A percentile compares a stretch with the other conserved stretches of the same genome.
Conservation (phyloP, 2,329 filamentous ascomycete genomes). For the Alternaria sp. region DNA sequence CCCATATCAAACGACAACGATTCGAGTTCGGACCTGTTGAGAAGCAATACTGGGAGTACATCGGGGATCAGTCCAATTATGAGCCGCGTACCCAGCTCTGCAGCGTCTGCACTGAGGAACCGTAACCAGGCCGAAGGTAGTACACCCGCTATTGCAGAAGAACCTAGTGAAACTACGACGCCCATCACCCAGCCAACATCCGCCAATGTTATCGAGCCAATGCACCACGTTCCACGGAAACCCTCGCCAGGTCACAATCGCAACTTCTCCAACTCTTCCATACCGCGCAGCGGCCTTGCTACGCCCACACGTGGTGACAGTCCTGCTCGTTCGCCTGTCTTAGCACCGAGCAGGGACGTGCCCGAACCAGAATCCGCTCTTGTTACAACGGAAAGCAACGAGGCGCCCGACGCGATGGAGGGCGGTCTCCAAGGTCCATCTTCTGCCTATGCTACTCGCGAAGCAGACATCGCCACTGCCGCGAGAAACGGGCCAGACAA, state of each 20-base stretch:
- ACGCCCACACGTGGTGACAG: conserved; percentile 68
- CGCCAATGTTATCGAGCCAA: conserved; percentile 37
- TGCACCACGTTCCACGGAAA: conserved; percentile 45
- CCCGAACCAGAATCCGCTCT: conserved; percentile 60
- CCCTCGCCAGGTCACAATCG: conserved; percentile 52
- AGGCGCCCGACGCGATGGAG: conserved; percentile 37
- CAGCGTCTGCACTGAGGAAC: conserved; percentile 47
- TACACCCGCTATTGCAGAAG: conserved; percentile 66
- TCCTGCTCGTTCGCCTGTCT: conserved; percentile 66
- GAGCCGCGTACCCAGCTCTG: conserved; percentile 61
- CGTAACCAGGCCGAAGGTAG: conserved; percentile 52
- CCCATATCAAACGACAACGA: conserved; percentile 58
- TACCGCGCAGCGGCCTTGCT: conserved; percentile 63
- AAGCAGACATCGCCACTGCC: conserved; percentile 49
- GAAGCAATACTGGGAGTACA: conserved; percentile 71
- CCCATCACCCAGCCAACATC: conserved; percentile 48
- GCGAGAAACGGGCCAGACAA: conserved; percentile 34
- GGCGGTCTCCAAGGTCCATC: conserved; percentile 37
- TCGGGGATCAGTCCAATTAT: conserved; percentile 73
- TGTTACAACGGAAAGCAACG: conserved; percentile 54
- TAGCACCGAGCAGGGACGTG: conserved; percentile 57
- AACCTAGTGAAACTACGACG: conserved; percentile 53
- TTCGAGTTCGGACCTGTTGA: conserved; percentile 56
- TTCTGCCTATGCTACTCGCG: conserved; percentile 44
- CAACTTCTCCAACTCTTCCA: conserved; percentile 50